Percentiles rank a stretch among this genome's conserved stretches.
phyloP scores from a whole-genome alignment of 1,139 yeast genomes.

The Scheffersomyces parashehatae region DNA sequence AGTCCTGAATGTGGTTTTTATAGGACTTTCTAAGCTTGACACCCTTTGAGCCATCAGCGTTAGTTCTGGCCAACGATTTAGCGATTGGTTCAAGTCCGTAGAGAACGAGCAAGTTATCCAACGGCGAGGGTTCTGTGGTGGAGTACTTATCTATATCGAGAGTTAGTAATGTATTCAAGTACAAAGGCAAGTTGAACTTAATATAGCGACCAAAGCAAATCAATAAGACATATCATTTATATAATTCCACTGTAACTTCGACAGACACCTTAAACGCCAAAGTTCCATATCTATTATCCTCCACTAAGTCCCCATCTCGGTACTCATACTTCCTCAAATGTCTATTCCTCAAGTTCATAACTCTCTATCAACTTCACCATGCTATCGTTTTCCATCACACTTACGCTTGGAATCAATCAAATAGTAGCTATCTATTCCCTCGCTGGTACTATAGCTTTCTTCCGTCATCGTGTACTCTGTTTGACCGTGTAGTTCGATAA shows the following conservation, averaged over 20 bases:
- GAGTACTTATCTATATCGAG: slow-evolving; percentile 32
- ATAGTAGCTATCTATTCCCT: slow-evolving; percentile 20
- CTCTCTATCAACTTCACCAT: too few relatives aligned
- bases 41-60: slow-evolving; percentile 86
- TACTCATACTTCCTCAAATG: too few relatives aligned
- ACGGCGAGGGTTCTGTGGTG: slow-evolving; percentile 65
- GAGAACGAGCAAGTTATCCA: slow-evolving; percentile 65
- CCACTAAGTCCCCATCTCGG: neutral
- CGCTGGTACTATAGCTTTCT: slow-evolving; percentile 11
- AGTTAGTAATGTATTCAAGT: slow-evolving; percentile 11
- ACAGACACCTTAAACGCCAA: neutral
- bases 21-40: slow-evolving; percentile 90
- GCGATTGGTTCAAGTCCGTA: slow-evolving; percentile 73
- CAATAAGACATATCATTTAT: too few relatives aligned
- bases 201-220: too few relatives aligned
- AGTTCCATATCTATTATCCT: neutral
- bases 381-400: slow-evolving; percentile 8
- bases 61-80: slow-evolving; percentile 80
- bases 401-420: slow-evolving; percentile 23
- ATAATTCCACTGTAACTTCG: too few relatives aligned
- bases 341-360: too few relatives aligned
- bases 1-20: slow-evolving; percentile 83
- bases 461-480: slow-evolving; percentile 2
- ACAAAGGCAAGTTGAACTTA: too few relatives aligned
- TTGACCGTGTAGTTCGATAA: neutral